Conservation (phyloP, 2,329 filamentous ascomycete species). For the Colletotrichum sp. region DNA sequence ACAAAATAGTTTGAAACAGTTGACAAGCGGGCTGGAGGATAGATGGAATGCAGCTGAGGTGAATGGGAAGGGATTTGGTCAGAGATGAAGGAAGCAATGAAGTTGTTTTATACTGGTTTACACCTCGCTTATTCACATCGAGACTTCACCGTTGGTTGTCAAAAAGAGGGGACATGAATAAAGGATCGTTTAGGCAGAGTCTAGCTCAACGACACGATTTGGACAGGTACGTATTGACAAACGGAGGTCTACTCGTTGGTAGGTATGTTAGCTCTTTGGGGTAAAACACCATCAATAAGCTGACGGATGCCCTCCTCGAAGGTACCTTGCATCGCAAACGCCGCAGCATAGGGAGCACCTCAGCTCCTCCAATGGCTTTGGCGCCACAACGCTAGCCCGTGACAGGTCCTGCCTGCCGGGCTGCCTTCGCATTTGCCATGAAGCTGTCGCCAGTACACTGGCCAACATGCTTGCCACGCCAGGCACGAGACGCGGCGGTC, state of each 20-base stretch:
- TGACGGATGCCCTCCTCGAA: background rate
- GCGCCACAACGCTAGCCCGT: background rate
- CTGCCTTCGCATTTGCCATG: background rate
- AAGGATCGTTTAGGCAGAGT: background rate
- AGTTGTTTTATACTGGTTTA: slow-evolving; percentile 13
- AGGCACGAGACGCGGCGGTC: slow-evolving; percentile 12
- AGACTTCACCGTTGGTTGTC: background rate
- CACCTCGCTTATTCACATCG: background rate
- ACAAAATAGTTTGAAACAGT: background rate
- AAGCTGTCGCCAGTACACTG: background rate
- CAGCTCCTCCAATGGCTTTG: background rate
- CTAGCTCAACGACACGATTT: background rate
- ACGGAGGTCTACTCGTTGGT: background rate
- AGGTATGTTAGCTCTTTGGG: background rate
- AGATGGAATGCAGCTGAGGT: background rate
- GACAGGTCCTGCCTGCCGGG: background rate
- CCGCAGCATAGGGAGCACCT: background rate
- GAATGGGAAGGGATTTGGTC: background rate
- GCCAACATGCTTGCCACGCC: background rate
- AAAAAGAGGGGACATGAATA: background rate
- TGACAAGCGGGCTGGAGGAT: background rate
- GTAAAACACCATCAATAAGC: background rate
- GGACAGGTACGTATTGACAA: background rate
- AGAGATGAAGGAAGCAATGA: background rate
- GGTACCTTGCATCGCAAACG: background rate